Conservation (phyloP, 2,329 filamentous ascomycete species). For the Stachybotrys elegans region DNA sequence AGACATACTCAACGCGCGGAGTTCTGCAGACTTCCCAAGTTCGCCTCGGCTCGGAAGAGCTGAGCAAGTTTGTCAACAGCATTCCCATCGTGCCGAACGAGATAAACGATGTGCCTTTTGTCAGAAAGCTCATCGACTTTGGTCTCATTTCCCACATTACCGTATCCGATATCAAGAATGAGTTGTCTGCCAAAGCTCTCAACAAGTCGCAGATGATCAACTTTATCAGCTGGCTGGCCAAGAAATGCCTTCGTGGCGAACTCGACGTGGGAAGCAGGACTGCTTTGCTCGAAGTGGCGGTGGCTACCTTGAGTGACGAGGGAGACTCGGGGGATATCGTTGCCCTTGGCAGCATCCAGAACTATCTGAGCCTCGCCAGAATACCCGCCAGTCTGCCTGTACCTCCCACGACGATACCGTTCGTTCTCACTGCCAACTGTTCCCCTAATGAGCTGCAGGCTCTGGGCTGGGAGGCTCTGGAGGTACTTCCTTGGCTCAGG, state of each 20-base stretch:
- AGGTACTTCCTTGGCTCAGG: slow-evolving; percentile 78
- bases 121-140: slow-evolving; percentile 75
- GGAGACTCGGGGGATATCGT: slow-evolving; percentile 65
- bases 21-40: slow-evolving; percentile 81
- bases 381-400: slow-evolving; percentile 79
- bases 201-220: slow-evolving; percentile 71
- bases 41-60: slow-evolving; percentile 64
- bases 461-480: slow-evolving; percentile 81
- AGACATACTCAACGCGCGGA: slow-evolving; percentile 83
- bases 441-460: slow-evolving; percentile 64
- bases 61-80: slow-evolving; percentile 72
- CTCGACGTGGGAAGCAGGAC: slow-evolving; percentile 65
- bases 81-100: slow-evolving; percentile 82
- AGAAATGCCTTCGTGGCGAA: slow-evolving; percentile 65
- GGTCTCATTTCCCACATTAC: slow-evolving; percentile 85
- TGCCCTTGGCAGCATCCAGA: slow-evolving; percentile 67
- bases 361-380: slow-evolving; percentile 69
- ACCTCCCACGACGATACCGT: slow-evolving; percentile 77
- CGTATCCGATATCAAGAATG: slow-evolving; percentile 76
- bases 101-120: slow-evolving; percentile 68
- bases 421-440: slow-evolving; percentile 72
- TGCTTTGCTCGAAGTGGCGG: slow-evolving; percentile 71
- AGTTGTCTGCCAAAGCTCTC: slow-evolving; percentile 77
- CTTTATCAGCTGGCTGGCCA: slow-evolving; percentile 80
- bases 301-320: slow-evolving; percentile 63